phyloP scores from a whole-genome alignment of 306 rosid species.

The Arachis hypogaea region DNA sequence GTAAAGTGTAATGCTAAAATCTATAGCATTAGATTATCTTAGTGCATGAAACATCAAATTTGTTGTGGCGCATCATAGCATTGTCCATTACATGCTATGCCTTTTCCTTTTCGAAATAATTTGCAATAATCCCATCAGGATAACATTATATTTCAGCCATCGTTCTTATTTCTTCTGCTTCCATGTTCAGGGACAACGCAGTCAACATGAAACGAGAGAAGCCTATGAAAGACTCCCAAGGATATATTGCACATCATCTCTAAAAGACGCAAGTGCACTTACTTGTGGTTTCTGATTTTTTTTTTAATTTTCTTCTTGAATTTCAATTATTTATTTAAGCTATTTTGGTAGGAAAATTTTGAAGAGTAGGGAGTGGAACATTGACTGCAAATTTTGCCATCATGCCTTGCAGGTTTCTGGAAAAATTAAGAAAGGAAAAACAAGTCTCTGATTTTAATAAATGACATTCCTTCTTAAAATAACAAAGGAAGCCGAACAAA shows the following conservation, averaged over 20 bases:
- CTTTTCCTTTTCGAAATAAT: conserved; percentile 25
- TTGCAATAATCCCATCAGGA: background rate
- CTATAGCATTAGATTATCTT: too few relatives aligned
- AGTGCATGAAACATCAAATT: too few relatives aligned
- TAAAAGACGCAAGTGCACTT: conserved; percentile 55
- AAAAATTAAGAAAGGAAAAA: conserved; percentile 48
- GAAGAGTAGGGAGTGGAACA: background rate
- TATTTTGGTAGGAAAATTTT: conserved; percentile 25
- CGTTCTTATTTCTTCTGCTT: conserved; percentile 32
- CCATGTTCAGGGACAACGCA: conserved; percentile 52
- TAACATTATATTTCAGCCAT: too few relatives aligned
- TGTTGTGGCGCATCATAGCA: too few relatives aligned
- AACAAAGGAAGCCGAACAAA: conserved; percentile 46
- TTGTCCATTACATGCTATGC: background rate
- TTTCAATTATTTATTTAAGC: conserved; percentile 12
- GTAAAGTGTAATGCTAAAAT: too few relatives aligned
- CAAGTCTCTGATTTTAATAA: conserved; percentile 49
- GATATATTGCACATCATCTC: conserved; percentile 35
- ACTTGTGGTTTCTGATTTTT: conserved; percentile 19
- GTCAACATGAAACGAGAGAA: conserved; percentile 45
- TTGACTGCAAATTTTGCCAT: conserved; percentile 25
- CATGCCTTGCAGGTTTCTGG: conserved; percentile 46
- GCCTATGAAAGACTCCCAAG: conserved; percentile 37
- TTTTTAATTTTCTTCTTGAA: too few relatives aligned
- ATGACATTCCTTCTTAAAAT: conserved; percentile 43